Percentiles rank a stretch among this genome's conserved stretches.
Evolutionary conservation across 2,329 filamentous ascomycete genomes (phyloP).

Genomic region (Pseudogymnoascus sp.): DNA sequence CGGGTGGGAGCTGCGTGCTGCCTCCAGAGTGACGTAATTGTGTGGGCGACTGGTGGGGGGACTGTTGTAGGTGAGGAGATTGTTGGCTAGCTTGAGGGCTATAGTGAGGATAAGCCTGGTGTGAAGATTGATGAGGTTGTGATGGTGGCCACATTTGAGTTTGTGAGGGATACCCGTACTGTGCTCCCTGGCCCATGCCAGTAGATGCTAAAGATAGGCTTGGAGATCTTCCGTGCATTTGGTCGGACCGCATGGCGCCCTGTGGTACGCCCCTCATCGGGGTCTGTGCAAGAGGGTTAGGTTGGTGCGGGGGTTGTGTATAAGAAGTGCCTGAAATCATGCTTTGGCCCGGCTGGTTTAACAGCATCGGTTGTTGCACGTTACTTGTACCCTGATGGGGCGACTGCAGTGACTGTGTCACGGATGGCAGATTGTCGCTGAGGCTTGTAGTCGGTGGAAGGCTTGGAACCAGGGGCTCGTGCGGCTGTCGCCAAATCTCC

Average conservation of each 20-base stretch:
- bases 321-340: slow-evolving; percentile 52
- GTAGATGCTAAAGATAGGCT: slow-evolving; percentile 49
- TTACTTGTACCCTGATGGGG: slow-evolving; percentile 49
- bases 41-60: slow-evolving; percentile 50
- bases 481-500: slow-evolving; percentile 73
- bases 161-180: slow-evolving; percentile 57
- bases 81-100: slow-evolving; percentile 38
- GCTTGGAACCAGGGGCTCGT: slow-evolving; percentile 62
- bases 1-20: slow-evolving; percentile 48
- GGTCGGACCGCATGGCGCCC: slow-evolving; percentile 46
- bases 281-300: slow-evolving; percentile 65
- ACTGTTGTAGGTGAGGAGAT: slow-evolving; percentile 34
- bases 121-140: slow-evolving; percentile 57
- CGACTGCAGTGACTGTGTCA: slow-evolving; percentile 50
- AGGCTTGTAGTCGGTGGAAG: slow-evolving; percentile 30
- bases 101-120: slow-evolving; percentile 49
- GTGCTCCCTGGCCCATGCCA: slow-evolving; percentile 40
- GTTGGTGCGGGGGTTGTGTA: slow-evolving; percentile 64
- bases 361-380: slow-evolving; percentile 45
- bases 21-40: slow-evolving; percentile 52
- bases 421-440: slow-evolving; percentile 39
- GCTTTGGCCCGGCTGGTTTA: slow-evolving; percentile 35
- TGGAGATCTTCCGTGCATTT: slow-evolving; percentile 62
- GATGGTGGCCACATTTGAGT: slow-evolving; percentile 56
- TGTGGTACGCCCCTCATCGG: slow-evolving; percentile 64